Base-by-base conservation (phyloP, 148 eudicot genomes). In the Fallopia convolvulus region DNA sequence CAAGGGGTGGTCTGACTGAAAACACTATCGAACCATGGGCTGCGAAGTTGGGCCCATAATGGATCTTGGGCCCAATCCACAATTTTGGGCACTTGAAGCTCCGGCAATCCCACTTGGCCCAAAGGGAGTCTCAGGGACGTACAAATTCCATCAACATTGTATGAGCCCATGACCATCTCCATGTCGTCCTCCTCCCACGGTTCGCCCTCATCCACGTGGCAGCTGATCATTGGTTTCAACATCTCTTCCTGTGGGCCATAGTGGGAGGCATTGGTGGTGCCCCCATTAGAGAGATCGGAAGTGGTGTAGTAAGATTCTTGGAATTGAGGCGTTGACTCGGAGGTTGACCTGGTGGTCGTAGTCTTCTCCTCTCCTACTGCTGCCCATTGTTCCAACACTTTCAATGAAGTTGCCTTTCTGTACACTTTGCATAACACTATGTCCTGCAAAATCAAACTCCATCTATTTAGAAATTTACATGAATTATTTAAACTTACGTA, bases 351-450 rank as follows among this genome's bases (percentile, higher is more conserved):
- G 42, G 6, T 8, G 56, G 84, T 13, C 5, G 6, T 53, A 20
- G 79, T 81, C 74, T 70, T 53, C 48, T 82, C 92, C 82, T 91
- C 96, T 30, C 33, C 68, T 80, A 81, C 77, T 63, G 88, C 85
- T 55, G 93, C 97, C 86, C 89, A 86, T 72, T 87, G 88, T 78
- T 94, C 98, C 77, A 94, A 80, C 63, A 84, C 92, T 74, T 89
- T 94, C 81, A 92, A 55, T 5, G 98, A 90, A 12, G 95, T 94
- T 49, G 98, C 98, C 84, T 94, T 94, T 76, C 89, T 89, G 75
- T 94, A 94, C 84, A 94, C 84, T 77, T 94, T 94, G 80, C 98
- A 90, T 80, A 94, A 65, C 73, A 94, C 98, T 78, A 89, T 86
- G 75, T 91, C 97, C 98, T 93, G 90, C 88, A 81, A 71, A 70